A percentile compares a stretch with the other conserved stretches of the same genome.
Conservation (phyloP, 2,329 filamentous ascomycete genomes). For the Fusarium nanum region DNA sequence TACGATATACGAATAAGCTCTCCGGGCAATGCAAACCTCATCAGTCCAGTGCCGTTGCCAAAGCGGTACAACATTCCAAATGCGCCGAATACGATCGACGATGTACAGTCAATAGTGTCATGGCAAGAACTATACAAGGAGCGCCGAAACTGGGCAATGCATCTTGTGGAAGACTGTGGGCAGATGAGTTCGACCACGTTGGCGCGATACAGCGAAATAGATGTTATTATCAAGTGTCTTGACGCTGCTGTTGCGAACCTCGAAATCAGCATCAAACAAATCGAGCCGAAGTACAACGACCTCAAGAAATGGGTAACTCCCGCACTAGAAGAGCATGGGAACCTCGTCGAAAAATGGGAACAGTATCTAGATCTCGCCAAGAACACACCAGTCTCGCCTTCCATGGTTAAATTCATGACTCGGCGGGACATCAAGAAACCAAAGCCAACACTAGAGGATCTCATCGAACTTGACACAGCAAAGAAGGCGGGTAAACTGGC, state of each 20-base stretch:
- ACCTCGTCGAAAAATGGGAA: conserved; percentile 74
- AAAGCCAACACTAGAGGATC: conserved; percentile 74
- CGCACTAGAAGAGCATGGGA: conserved; percentile 74
- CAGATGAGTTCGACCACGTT: conserved; percentile 71
- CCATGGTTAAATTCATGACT: conserved; percentile 76
- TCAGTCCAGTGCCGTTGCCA: conserved; percentile 63
- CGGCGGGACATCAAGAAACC: conserved; percentile 56
- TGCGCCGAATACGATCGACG: conserved; percentile 84
- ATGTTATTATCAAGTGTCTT: conserved; percentile 81
- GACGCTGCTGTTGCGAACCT: conserved; percentile 89
- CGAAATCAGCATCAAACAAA: conserved; percentile 76
- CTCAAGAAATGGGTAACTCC: conserved; percentile 77
- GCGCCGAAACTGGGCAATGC: conserved; percentile 82
- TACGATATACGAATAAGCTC: conserved; percentile 85
- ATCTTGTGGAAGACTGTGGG: conserved; percentile 75
- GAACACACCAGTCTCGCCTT: conserved; percentile 71
- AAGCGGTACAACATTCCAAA: conserved; percentile 68
- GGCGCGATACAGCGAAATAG: conserved; percentile 77
- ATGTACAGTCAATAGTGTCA: conserved; percentile 83
- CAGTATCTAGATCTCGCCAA: conserved; percentile 73
- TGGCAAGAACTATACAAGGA: conserved; percentile 90
- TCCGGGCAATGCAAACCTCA: conserved; percentile 56
- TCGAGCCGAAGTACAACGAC: conserved; percentile 78
- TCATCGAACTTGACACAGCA: conserved; percentile 79
- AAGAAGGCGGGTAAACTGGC: conserved; percentile 77